Percentiles rank a stretch among this genome's conserved stretches.
These are phyloP conservation scores for Pichia cabralensis DNA, from an alignment of 805 yeast genomes.

Conservation along the genomic window DNA sequence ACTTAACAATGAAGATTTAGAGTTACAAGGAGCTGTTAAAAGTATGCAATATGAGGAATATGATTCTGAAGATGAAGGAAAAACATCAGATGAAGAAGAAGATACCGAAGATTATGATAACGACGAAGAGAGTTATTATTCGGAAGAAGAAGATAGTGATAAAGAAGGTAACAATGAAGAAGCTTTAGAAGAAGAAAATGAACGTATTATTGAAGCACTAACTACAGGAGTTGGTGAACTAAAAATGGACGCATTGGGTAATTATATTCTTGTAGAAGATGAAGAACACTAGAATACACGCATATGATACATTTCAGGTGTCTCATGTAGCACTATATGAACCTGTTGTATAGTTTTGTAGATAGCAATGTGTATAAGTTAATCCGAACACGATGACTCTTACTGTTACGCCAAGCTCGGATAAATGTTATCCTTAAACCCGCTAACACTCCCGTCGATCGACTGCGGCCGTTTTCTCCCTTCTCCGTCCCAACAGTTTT, in stretches of 20 bases:
- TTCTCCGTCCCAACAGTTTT: too few relatives aligned
- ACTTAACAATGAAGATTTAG: conserved; percentile 36
- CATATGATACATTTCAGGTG: too few relatives aligned
- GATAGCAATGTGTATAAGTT: too few relatives aligned
- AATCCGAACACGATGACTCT: too few relatives aligned
- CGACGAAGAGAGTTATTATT: conserved; percentile 9
- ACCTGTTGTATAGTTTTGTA: too few relatives aligned
- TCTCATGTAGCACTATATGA: too few relatives aligned
- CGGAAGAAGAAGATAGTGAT: conserved; percentile 21
- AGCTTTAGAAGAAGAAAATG: conserved; percentile 28
- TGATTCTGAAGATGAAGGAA: conserved; percentile 13
- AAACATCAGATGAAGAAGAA: conserved; percentile 21
- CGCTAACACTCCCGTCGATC: too few relatives aligned
- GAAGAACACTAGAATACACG: too few relatives aligned
- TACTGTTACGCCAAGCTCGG: too few relatives aligned
- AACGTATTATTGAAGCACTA: conserved; percentile 59
- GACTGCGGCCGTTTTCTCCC: too few relatives aligned
- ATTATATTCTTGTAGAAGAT: conserved; percentile 48
- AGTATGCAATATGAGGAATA: conserved; percentile 16
- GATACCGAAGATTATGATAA: conserved; percentile 18
- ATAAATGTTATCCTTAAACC: too few relatives aligned
- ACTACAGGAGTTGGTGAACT: conserved; percentile 52
- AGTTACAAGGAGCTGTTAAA: conserved; percentile 68
- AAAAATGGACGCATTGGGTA: conserved; percentile 76
- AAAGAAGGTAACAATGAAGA: conserved; percentile 24